These are phyloP conservation scores for Lactifluus echinatus DNA, from an alignment of 768 basidiomycete genomes.

Conservation along the genomic window DNA sequence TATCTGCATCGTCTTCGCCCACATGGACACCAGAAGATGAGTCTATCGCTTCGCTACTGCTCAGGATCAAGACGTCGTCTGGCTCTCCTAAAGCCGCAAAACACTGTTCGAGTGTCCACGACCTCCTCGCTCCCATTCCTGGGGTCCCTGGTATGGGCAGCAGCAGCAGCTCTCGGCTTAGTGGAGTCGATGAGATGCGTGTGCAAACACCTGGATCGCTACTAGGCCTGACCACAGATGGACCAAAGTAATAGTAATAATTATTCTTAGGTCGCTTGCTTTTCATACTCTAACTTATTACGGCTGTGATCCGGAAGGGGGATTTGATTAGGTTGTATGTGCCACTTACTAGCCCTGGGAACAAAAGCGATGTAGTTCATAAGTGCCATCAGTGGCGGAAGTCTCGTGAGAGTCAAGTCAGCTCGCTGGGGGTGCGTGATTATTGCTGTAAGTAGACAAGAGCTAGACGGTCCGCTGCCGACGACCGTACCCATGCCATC, in stretches of 20 bases:
- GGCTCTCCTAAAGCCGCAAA: slow-evolving; percentile 2
- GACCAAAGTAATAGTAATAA: slow-evolving; percentile 9
- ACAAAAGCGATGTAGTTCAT: too few species aligned
- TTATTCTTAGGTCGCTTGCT: not conserved
- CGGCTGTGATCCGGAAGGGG: not conserved
- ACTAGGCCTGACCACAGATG: slow-evolving; percentile 13
- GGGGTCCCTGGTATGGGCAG: not conserved
- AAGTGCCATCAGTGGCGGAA: too few species aligned
- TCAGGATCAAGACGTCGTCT: slow-evolving; percentile 17
- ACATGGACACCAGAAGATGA: slow-evolving; percentile 21
- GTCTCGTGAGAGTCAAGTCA: too few species aligned
- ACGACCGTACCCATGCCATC: slow-evolving; percentile 6
- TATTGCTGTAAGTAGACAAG: not conserved
- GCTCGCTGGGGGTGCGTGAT: too few species aligned
- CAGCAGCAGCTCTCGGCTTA: not conserved
- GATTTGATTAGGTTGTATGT: slow-evolving; percentile 8
- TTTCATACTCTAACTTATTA: slow-evolving; percentile 8
- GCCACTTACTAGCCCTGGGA: not conserved
- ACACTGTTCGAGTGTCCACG: not conserved
- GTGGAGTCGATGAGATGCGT: slow-evolving; percentile 7
- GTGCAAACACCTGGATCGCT: slow-evolving; percentile 21
- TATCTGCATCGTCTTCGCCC: slow-evolving; percentile 4
- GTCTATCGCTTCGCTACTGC: slow-evolving; percentile 17
- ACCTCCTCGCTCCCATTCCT: slow-evolving; percentile 1
- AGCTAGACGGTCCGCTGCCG: not conserved